phyloP scores from a whole-genome alignment of 2,329 filamentous ascomycete species.

The Pseudonectria buxi region DNA sequence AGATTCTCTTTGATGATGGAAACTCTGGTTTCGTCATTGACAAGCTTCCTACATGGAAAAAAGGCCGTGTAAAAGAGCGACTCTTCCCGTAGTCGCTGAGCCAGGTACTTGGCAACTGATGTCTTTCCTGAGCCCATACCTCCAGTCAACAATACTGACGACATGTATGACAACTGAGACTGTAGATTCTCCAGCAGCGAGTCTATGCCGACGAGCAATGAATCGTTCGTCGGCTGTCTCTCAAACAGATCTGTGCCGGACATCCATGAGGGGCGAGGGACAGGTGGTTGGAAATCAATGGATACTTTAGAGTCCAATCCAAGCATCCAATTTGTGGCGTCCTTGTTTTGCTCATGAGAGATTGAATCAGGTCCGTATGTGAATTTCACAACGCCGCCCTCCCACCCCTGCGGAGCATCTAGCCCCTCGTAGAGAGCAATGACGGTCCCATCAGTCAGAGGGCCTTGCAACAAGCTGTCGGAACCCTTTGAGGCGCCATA shows the following conservation, averaged over 20 bases:
- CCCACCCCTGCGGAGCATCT: slow-evolving; percentile 58
- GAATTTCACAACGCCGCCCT: slow-evolving; percentile 78
- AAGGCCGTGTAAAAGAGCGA: slow-evolving; percentile 77
- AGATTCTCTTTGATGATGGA: slow-evolving; percentile 87
- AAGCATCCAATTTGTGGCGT: slow-evolving; percentile 61
- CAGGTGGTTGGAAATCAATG: slow-evolving; percentile 69
- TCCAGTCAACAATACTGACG: slow-evolving; percentile 83
- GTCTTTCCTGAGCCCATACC: slow-evolving; percentile 89
- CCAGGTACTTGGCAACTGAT: slow-evolving; percentile 68
- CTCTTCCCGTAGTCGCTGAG: slow-evolving; percentile 63
- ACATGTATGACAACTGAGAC: slow-evolving; percentile 73
- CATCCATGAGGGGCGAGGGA: slow-evolving; percentile 57
- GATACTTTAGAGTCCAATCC: slow-evolving; percentile 67
- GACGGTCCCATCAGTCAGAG: slow-evolving; percentile 82
- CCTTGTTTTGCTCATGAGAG: slow-evolving; percentile 37
- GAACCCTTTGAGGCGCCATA: slow-evolving; percentile 53
- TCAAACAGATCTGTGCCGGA: slow-evolving; percentile 40
- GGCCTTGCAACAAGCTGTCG: slow-evolving; percentile 68
- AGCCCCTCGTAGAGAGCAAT: slow-evolving; percentile 52
- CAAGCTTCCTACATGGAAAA: slow-evolving; percentile 77
- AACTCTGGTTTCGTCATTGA: slow-evolving; percentile 85
- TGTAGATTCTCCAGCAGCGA: slow-evolving; percentile 63
- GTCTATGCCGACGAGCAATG: slow-evolving; percentile 78
- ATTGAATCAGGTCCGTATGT: slow-evolving; percentile 39
- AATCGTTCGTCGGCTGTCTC: slow-evolving; percentile 48